Conservation (phyloP, 495 filamentous ascomycete genomes). For the Penicillium angulare region DNA sequence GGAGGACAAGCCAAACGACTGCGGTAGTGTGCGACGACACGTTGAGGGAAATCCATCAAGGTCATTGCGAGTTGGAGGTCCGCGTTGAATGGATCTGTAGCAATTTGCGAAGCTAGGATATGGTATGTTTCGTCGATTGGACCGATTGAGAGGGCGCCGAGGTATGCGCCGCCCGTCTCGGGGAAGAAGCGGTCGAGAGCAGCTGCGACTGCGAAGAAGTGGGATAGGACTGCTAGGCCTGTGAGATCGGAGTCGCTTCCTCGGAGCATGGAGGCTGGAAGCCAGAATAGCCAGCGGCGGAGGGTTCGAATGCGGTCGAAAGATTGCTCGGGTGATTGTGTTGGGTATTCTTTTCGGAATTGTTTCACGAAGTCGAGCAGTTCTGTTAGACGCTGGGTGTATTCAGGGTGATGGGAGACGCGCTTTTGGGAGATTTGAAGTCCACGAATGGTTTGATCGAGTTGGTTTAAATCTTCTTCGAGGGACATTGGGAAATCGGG, state of each 20-base stretch:
- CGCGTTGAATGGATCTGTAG: constrained; percentile 34
- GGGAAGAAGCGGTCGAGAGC: constrained; percentile 88
- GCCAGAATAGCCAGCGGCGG: constrained; percentile 92
- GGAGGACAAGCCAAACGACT: constrained; percentile 38
- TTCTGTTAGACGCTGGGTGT: constrained; percentile 72
- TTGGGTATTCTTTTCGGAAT: constrained; percentile 70
- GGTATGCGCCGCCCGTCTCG: constrained; percentile 83
- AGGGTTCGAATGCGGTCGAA: constrained; percentile 86
- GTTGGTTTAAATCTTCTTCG: constrained; percentile 65
- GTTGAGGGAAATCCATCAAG: constrained; percentile 41
- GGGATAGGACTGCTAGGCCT: constrained; percentile 65
- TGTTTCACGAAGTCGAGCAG: constrained; percentile 78
- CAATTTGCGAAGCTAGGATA: constrained; percentile 38
- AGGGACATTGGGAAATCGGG: constrained; percentile 52
- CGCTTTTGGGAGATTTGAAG: constrained; percentile 70
- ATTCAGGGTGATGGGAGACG: constrained; percentile 69
- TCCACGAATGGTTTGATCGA: constrained; percentile 50
- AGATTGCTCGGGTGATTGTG: constrained; percentile 71
- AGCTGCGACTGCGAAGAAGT: constrained; percentile 87
- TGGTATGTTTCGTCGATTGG: constrained; percentile 78
- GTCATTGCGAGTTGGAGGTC: constrained; percentile 33
- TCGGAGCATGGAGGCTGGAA: constrained; percentile 73
- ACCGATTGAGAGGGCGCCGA: constrained; percentile 70
- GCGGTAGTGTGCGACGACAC: constrained; percentile 36
- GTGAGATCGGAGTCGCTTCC: constrained; percentile 39